Percentiles rank a stretch among this genome's conserved stretches.
These are phyloP conservation scores for Tuber aestivum DNA, from an alignment of 495 filamentous ascomycete genomes.

Conservation along the genomic window DNA sequence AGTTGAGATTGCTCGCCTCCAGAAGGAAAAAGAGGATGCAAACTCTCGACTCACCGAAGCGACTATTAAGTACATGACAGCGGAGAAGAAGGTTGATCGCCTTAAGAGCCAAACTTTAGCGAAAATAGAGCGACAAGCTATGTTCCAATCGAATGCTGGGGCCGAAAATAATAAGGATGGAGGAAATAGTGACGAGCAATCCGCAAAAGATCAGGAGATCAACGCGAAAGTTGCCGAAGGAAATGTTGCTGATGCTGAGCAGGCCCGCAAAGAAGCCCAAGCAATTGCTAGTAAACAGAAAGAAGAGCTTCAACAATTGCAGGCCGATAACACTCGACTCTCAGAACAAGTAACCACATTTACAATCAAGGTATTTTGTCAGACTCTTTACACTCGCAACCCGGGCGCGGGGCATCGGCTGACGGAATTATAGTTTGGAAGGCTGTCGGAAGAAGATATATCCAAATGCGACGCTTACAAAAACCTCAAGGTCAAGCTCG, in stretches of 20 bases:
- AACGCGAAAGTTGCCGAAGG: constrained; percentile 41
- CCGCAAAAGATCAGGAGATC: constrained; percentile 49
- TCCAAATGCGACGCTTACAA: constrained; percentile 89
- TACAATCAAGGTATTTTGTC: constrained; percentile 52
- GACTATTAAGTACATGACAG: constrained; percentile 83
- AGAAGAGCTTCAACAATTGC: constrained; percentile 71
- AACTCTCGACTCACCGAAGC: constrained; percentile 77
- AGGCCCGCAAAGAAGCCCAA: constrained; percentile 64
- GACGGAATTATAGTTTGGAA: constrained; percentile 54
- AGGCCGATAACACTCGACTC: constrained; percentile 72
- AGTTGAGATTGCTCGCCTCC: constrained; percentile 66
- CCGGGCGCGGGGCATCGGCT: constrained; percentile 32
- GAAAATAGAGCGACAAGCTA: constrained; percentile 84
- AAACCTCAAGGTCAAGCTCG: constrained; percentile 76
- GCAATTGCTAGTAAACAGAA: constrained; percentile 75
- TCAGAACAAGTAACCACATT: constrained; percentile 70
- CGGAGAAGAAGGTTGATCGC: constrained; percentile 87
- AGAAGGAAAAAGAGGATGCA: constrained; percentile 73
- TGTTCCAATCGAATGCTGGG: constrained; percentile 52
- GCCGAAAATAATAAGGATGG: constrained; percentile 54
- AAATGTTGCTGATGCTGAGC: constrained; percentile 54
- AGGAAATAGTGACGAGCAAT: constrained; percentile 38
- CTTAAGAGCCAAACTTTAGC: constrained; percentile 80
- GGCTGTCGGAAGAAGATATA: constrained; percentile 86
- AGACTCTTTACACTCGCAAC: neutral